Base-by-base conservation (phyloP, 1,139 yeast genomes). In the Sugiyamaella pinicola region DNA sequence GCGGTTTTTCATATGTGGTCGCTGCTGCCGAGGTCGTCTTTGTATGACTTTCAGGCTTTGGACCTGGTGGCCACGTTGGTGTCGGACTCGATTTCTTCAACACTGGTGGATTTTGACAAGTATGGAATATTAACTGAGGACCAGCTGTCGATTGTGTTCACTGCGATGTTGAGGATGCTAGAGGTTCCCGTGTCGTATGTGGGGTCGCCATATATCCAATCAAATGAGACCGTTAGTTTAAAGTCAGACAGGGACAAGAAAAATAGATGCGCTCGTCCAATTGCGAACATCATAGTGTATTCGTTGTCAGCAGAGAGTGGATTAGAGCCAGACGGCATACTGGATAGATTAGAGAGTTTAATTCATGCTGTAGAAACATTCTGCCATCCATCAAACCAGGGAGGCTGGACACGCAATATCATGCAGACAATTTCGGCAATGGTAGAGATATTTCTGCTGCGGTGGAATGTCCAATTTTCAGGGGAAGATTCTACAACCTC, bases 321-420 rank as follows among this genome's bases (percentile, higher is more conserved):
- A 38, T 42, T 63, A 29, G 63, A 70, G 35, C 70, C 75, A 4
- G 77, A 72, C n/a, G 80, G 80, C 2, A 76, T 85, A 12, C 66
- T 87, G 60, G 80, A 76, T 10, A 74, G 78, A 39, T 63, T 93
- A 13, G 74, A 75, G 38, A 76, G 82, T 0, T 71, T 87, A 40
- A 64, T 85, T 24, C 83, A 84, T 57, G 83, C 96, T 0, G 75
- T 90, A n/a, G 85, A 82, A 59, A 87, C 96, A 34, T 88, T 85
- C 69, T 84, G 84, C 10, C 97, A 93, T 69, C 99, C 99, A 3
- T 90, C 98, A 0, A 91, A 91, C 66, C 71, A 78, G 17, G 98
- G 97, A 0, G 78, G 79, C 19, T 91, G 99, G 98, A 81, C 95
- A 0, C 71, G 80, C 42, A 76, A 86, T 5, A 80, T 93, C 39